Base-by-base conservation (phyloP, 768 basidiomycete species). In the Lactarius deliciosus region DNA sequence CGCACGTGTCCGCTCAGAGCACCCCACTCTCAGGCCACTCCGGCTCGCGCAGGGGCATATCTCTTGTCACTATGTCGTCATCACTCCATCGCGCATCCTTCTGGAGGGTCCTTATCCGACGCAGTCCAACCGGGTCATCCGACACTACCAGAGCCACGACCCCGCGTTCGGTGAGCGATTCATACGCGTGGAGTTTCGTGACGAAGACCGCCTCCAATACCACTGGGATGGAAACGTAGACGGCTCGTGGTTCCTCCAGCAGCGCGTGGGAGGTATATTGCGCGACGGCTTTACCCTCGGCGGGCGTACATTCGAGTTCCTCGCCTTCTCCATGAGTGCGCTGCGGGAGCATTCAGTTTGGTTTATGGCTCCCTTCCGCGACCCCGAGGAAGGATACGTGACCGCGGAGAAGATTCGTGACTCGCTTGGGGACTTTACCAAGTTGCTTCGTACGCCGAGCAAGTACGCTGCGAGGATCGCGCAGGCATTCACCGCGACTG, bases 401-500 rank as follows among this genome's bases (percentile, higher is more conserved):
- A 81, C 81, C 11, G 84, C 89, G 1, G 77, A 82, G 50, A 76
- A 68, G 11, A 92, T 96, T 64, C 82, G 92, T 18, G 68, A 77
- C 13, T 77, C 80, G 1, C 79, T 94, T 15, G 93, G 93, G 5
- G 81, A 91, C 70, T 95, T 94, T 73, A 75, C 79, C 11, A 81
- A 79, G 15, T 71, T 76, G 3, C 69, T 74, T 45, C 73, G 64
- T n/a, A 69, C 63, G 30, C 93, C 93, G 2, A 92, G 93, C 7
- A 91, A 90, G 75, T 91, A 85, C 70, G 93, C 91, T 8, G 93
- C 93, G 16, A 84, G 93, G 22, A 77, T 94, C 64, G 87, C 90
- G 9, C 92, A 92, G 76, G 90, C 90, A 0, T 93, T 95, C 71
- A 91, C 90, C 0, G 87, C 89, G 3, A 95, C 93, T 2, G 87